Evolutionary conservation across 495 filamentous ascomycete genomes (phyloP), one percentile per base, ranked within the genome.

Genomic region (Penicillium bovifimosum): DNA sequence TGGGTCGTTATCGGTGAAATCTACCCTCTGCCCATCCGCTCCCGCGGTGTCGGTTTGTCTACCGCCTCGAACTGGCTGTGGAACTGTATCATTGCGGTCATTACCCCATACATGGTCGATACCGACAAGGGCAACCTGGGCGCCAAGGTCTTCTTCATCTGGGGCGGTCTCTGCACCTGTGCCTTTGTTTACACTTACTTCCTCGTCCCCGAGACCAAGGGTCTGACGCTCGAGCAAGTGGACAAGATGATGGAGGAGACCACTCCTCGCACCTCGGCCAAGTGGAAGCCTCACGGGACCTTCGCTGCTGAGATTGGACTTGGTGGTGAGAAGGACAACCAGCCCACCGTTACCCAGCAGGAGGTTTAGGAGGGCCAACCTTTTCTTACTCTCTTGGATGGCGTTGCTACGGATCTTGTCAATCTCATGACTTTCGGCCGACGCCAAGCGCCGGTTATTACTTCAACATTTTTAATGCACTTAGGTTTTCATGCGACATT

Each of bases 181-280:
- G 82, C 79, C 50, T 77, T 87, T 52, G 55, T 88, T 61, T 91
- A 85, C 76, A 81, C 87, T 36, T 91, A 85, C 78, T 86, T 88
- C 80, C 76, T 91, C 36, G 78, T 93, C 39, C 85, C 86, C 45
- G 88, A 91, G 78, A 91, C 88, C 67, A 92, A 91, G 81, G 88
- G 88, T 53, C 77, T 95, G 16, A 85, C 86, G 14, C 86, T 93
- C 41, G 89, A 95, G 74, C 88, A 95, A 67, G 86, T 95, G 61
- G 89, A 93, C 74, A 80, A 82, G 71, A 91, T 92, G 89, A 80
- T 95, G 76, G 88, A 90, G 72, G 88, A 93, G 79, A 83, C 80
- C 24, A 88, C 79, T 9, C 86, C 90, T 10, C 78, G 86, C 13
- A 87, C 82, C 18, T 90, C 86, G n/a, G 68, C 78, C 66, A 78